Base-by-base conservation (phyloP, 2,329 filamentous ascomycete genomes). In the Coleophoma crateriformis region DNA sequence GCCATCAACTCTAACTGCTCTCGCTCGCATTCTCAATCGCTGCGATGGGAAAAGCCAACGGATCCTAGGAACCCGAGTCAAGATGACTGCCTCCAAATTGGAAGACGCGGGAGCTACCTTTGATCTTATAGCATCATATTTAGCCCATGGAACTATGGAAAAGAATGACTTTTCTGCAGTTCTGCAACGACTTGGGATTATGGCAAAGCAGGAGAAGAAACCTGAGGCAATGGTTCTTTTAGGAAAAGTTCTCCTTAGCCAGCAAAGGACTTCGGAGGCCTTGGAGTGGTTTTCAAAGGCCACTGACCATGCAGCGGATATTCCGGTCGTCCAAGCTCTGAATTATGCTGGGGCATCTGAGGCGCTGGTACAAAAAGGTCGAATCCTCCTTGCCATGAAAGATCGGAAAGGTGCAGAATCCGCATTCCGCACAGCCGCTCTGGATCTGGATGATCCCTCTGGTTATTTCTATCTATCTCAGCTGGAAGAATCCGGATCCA, bases 381-480 rank as follows among this genome's bases (percentile, higher is more conserved):
- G 48, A 12, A 57, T 63, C 19, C 49, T 61, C 7, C 33, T 50
- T n/a, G 37, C 45, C 37, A n/a, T 44, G 33, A 44, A 50, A 3
- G 54, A 58, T n/a, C 45, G 45, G 44, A 14, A 17, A 41, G 58
- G 49, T n/a, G 60, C 62, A 1, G 50, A 54, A 14, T 39, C 43
- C 15, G 55, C 51, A 1, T 62, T 65, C n/a, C 47, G 59, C 33
- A 62, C 54, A 49, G 63, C 61, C 10, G 64, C 64, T 3, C 17
- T 62, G 3, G 58, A 63, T 37, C 44, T 62, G 4, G 60, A 66
- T 51, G 56, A 66, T 6, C 57, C 63, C 2, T 15, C 39, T 7
- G 63, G 54, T 6, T 65, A 63, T 47, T 64, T 61, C 47, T 57
- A 61, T 33, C 56, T 66, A n/a, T 59, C 62, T 3, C 46, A 58